These are phyloP conservation scores for Boletus sensibilis DNA, from an alignment of 768 basidiomycete genomes.

Conservation along the genomic window DNA sequence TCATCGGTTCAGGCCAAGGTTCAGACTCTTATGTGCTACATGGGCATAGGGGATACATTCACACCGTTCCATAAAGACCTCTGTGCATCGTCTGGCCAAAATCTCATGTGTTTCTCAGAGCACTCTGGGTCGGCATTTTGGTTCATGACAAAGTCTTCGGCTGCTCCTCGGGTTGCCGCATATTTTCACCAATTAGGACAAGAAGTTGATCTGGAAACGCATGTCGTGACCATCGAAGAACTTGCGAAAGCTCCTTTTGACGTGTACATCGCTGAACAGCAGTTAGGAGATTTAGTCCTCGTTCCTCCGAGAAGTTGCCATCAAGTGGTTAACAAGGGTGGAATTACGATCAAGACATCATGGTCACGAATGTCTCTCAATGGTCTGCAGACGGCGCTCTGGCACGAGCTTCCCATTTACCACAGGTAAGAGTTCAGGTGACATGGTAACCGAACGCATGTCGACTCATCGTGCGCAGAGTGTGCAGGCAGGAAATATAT, in stretches of 20 bases:
- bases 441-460: not conserved
- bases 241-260: conserved; percentile 64
- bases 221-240: conserved; percentile 61
- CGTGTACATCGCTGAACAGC: conserved; percentile 71
- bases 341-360: conserved; percentile 78
- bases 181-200: conserved; percentile 54
- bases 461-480: conserved; percentile 41
- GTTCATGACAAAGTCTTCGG: conserved; percentile 77
- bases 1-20: conserved; percentile 48
- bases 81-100: conserved; percentile 82
- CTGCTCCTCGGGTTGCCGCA: conserved; percentile 49
- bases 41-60: conserved; percentile 79
- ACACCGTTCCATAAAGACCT: conserved; percentile 85
- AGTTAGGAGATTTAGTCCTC: conserved; percentile 72
- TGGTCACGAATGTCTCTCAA: conserved; percentile 83
- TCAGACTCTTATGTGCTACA: conserved; percentile 83
- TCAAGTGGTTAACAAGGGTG: conserved; percentile 80
- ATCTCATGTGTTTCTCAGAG: conserved; percentile 83
- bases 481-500: conserved; percentile 79
- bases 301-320: conserved; percentile 82
- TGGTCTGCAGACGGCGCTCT: conserved; percentile 58
- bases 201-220: conserved; percentile 68
- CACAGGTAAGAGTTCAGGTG: conserved; percentile 49
- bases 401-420: conserved; percentile 78
- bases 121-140: conserved; percentile 72